Base-by-base conservation (phyloP, 805 yeast species). In the Lipomyces yamadae region DNA sequence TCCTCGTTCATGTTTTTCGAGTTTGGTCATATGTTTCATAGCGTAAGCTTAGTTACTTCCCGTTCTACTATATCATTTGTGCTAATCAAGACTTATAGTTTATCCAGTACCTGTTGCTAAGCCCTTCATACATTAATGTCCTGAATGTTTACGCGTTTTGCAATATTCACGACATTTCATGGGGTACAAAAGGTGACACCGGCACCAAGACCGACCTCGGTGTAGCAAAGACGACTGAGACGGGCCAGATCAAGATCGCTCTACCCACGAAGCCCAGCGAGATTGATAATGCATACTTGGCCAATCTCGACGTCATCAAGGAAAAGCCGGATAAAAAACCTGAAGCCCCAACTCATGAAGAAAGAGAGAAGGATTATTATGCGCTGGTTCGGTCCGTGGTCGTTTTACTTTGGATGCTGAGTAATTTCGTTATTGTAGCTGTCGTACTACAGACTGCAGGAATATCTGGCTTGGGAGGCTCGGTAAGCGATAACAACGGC, bases 121-220 rank as follows among this genome's bases (percentile, higher is more conserved):
- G 93, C 70, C 99, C 99, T 0, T 86, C 96, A 0, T 95, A 93
- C 77, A 88, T 92, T 78, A 93, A 94, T 74, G 94, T 93, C 62
- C 81, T 94, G 75, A 92, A 92, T 77, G 94, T 94, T 68, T 94
- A 94, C 78, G 97, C 98, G 2, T 93, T 94, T 77, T 93, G 98
- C 81, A 94, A 94, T 78, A 89, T 94, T 68, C 97, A 94, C 77
- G 99, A 94, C 81, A 88, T 94, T 58, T 90, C 97, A 5, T 94
- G 98, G 98, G 98, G 98, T 76, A 94, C 97, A 3, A 91, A 93
- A 77, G 97, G 97, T 58, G 91, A 88, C 60, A 86, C 86, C 10
- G 83, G 74, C 18, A 86, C 57, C 76, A 86, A 81, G 75, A 85
- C 81, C 79, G 96, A 85, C 77, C 82, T 95, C 73, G 98, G 98